These are phyloP conservation scores for Xylaria sp. DNA, from an alignment of 2,329 filamentous ascomycete genomes.

Conservation along the genomic window DNA sequence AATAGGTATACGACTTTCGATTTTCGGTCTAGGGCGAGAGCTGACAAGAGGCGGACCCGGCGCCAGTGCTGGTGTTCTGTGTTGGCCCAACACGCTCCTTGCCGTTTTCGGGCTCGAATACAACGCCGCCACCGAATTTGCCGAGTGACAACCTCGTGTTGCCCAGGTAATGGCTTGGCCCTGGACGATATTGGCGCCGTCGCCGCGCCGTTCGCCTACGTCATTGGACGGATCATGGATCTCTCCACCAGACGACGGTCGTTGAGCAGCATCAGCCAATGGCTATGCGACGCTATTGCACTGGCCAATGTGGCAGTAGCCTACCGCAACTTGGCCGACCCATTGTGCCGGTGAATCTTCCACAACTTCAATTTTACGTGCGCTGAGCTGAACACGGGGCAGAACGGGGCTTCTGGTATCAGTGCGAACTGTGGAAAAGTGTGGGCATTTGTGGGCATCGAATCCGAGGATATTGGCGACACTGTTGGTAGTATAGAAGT, in stretches of 20 bases:
- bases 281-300: background rate
- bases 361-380: background rate
- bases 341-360: background rate
- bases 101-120: conserved; percentile 37
- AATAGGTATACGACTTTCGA: conserved; percentile 37
- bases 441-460: background rate
- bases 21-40: conserved; percentile 27
- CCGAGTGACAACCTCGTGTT: conserved; percentile 46
- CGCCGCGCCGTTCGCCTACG: conserved; percentile 5
- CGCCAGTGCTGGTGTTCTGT: conserved; percentile 12
- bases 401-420: background rate
- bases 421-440: background rate
- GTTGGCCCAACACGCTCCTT: conserved; percentile 35
- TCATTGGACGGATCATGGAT: conserved; percentile 24
- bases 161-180: conserved; percentile 45
- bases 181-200: conserved; percentile 18
- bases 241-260: conserved; percentile 1
- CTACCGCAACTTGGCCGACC: background rate
- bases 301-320: background rate
- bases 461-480: too few relatives aligned
- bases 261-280: conserved; percentile 3
- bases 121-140: conserved; percentile 40
- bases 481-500: too few relatives aligned
- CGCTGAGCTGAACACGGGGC: background rate
- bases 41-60: conserved; percentile 25